These are phyloP conservation scores for Pachysandra terminalis DNA, from an alignment of 164 flowering plant genomes.

Conservation along the genomic window DNA sequence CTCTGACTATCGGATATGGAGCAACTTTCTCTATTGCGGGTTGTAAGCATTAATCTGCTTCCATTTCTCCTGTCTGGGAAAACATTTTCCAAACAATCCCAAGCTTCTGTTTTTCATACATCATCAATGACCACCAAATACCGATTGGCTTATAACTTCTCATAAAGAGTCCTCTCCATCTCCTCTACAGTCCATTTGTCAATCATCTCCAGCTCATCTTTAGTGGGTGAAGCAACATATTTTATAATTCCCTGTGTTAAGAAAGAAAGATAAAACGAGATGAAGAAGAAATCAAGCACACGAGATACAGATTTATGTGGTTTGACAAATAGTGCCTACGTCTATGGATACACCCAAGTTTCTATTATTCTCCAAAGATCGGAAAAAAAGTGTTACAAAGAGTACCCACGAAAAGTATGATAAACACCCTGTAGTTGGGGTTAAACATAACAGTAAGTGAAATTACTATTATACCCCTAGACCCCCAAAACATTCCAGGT, in stretches of 20 bases:
- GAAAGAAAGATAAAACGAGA: too few species aligned
- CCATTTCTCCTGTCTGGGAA: slow-evolving; percentile 6
- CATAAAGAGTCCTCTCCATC: neutral
- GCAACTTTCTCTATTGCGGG: slow-evolving; percentile 3
- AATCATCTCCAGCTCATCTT: neutral
- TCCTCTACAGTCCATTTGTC: neutral
- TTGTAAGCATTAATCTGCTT: slow-evolving; percentile 18
- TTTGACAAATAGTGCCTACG: too few species aligned
- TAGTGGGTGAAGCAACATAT: neutral
- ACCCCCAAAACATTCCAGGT: too few species aligned
- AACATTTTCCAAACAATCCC: slow-evolving; percentile 6
- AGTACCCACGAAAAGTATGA: too few species aligned
- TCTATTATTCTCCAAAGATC: too few species aligned
- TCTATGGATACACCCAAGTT: too few species aligned
- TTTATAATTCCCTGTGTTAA: neutral
- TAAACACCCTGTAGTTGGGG: too few species aligned
- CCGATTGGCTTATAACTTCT: neutral
- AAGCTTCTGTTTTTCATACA: slow-evolving; percentile 3
- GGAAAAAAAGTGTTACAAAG: too few species aligned
- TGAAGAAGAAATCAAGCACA: too few species aligned
- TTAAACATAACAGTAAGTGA: too few species aligned
- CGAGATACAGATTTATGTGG: too few species aligned
- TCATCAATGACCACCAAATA: neutral
- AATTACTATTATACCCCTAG: too few species aligned
- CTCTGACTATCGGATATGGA: neutral